Conservation (phyloP, 2,329 filamentous ascomycete species). For the Botrytis deweyae region DNA sequence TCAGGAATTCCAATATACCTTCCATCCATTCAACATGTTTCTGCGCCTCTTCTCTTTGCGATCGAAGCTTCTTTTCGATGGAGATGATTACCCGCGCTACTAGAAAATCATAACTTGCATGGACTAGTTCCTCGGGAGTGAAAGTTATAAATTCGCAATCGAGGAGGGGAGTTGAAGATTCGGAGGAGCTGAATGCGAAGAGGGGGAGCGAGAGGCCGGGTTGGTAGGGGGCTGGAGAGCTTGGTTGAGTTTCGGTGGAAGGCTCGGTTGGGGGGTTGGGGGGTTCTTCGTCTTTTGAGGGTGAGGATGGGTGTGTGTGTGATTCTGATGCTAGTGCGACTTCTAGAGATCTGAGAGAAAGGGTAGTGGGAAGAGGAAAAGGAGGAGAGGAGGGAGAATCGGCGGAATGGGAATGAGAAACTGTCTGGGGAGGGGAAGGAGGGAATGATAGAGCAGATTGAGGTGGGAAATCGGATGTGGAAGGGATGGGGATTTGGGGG, state of each 20-base stretch:
- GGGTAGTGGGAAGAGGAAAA: neutral
- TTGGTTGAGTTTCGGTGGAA: too few relatives aligned
- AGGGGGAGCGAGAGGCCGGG: too few relatives aligned
- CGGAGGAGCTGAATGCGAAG: neutral
- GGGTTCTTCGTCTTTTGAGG: accelerated
- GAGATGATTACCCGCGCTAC: neutral
- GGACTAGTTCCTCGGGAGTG: neutral
- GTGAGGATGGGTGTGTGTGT: too few relatives aligned
- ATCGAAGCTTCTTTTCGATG: neutral
- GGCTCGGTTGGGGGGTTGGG: too few relatives aligned
- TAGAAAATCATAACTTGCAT: neutral
- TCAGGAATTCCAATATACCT: neutral
- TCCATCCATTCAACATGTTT: neutral
- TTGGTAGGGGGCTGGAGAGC: too few relatives aligned
- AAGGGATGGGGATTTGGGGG: neutral
- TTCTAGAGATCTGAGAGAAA: neutral
- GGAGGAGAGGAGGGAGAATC: too few relatives aligned
- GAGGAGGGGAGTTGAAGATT: neutral
- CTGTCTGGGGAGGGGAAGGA: too few relatives aligned
- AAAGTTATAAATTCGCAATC: neutral
- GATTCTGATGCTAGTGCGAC: too few relatives aligned
- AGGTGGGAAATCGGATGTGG: neutral
- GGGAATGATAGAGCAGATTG: too few relatives aligned
- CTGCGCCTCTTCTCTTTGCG: neutral
- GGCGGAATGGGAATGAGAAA: accelerated